Base-by-base conservation (phyloP, 2,329 filamentous ascomycete genomes). In the Mycosphaerella arachidis region DNA sequence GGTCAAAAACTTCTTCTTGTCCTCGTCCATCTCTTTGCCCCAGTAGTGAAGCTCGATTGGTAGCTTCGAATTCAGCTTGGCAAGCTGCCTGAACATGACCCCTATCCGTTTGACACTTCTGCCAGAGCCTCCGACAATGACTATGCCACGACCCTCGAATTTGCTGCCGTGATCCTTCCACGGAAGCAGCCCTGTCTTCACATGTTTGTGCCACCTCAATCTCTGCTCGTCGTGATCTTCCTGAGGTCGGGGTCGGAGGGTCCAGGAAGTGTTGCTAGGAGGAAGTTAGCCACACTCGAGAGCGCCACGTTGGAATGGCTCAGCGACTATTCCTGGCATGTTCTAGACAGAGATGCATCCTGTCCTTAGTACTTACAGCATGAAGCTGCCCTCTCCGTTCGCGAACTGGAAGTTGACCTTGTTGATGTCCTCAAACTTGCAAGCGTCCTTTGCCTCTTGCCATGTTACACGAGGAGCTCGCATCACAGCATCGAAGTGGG, bases 1-100 rank as follows among this genome's bases (percentile, higher is more conserved):
- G 4, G 46, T 37, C 13, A 72, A 58, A 5, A 56, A 59, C 30
- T 55, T 51, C 48, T 64, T 56, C 55, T 61, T 61, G 29, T 62
- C 59, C 30, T 59, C 61, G 13, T 63, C 57, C 61, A 71, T 61
- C 59, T 72, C 71, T 43, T 68, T 58, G 27, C 60, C 68, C 63
- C 63, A 73, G 55, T 72, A 72, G 57, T 73, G 68, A 8, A 73
- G 51, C 61, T 73, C 71, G 20, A 73, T 64, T 2, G 72, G 67
- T 33, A 73, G 31, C 50, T 55, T 58, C 27, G 64, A 70, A 5
- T 60, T 54, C 12, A 68, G 20, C 27, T 50, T 52, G 20, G 57
- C 56, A 13, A 68, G 60, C 58, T 62, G 56, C 33, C 59, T 56
- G 43, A 65, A 35, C 4, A 65, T 45, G 12, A 66, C 61, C 33